Base-by-base conservation (phyloP, 2,329 filamentous ascomycete genomes). In the Botrytis fabae region DNA sequence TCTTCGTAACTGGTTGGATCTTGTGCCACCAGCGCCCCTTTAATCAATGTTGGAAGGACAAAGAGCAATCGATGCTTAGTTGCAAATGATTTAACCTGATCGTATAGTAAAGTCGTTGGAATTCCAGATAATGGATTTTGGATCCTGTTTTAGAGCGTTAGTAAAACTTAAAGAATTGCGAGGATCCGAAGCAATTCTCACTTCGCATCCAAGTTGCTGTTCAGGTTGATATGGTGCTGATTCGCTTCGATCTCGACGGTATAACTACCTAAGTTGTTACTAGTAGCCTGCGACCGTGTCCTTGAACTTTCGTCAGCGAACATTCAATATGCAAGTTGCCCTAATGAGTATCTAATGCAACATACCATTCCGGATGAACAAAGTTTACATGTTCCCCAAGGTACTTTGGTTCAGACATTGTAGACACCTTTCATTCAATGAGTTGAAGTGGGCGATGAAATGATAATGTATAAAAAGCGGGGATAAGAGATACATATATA, bases 1-100 rank as follows among this genome's bases (percentile, higher is more conserved):
- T 93, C 85, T 54, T 86, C 83, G 73, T 92, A 90, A 80, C 87
- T 92, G 38, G 85, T 85, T 0, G 92, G 92, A 76, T 91, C 89
- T 80, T 93, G 92, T 4, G 93, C 93, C 20, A 94, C 87, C 12
- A 95, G 85, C 7, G 92, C 93, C 48, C 92, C 93, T 77, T 91
- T 91, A 71, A 87, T 85, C 72, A 94, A 85, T 28, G 91, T 80
- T 2, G 83, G 82, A 8, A 88, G 81, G 75, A 90, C 85, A 68
- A 91, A 87, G 2, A 83, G 81, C 46, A 95, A 84, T 35, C 85
- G 85, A 76, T 92, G 88, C 59, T 86, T 82, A 18, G 83, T 82
- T 54, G 90, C 90, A 78, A 92, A 93, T 22, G 83, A 83, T 72
- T 89, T 85, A 59, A 90, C 90, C 71, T 90, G 83, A 65, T 80